Percentiles rank a stretch among this genome's conserved stretches.
phyloP scores from a whole-genome alignment of 148 eudicot genomes.

The Camellia japonica region DNA sequence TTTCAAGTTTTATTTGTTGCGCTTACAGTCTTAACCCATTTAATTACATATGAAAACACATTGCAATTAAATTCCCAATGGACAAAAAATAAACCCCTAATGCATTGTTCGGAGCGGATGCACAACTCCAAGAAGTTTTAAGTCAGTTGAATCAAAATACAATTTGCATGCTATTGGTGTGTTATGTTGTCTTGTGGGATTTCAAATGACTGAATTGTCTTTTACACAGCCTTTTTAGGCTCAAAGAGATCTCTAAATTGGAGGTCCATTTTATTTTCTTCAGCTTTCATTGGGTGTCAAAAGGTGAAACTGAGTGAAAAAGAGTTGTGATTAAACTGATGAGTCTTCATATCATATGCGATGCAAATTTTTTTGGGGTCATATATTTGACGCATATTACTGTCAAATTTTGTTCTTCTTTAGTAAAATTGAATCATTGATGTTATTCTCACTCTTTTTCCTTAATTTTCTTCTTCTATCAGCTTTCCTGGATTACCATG shows the following conservation, averaged over 20 bases:
- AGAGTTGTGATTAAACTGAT: not conserved
- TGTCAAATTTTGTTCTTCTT: not conserved
- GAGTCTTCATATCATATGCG: not conserved
- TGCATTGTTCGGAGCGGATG: not conserved
- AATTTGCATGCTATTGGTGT: not conserved
- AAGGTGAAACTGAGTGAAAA: not conserved
- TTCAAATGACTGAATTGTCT: not conserved
- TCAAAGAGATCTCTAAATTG: not conserved
- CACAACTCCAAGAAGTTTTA: too few relatives aligned
- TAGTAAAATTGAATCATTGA: not conserved
- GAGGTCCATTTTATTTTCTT: not conserved
- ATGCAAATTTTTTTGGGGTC: not conserved
- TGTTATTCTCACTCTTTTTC: not conserved
- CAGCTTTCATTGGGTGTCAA: not conserved
- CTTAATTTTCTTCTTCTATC: conserved; percentile 16
- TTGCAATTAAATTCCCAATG: not conserved
- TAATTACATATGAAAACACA: not conserved
- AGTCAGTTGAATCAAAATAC: not conserved
- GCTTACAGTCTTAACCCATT: too few relatives aligned
- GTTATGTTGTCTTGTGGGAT: not conserved
- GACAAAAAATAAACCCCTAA: not conserved
- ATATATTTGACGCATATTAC: not conserved
- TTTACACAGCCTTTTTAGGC: not conserved
- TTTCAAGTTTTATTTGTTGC: too few relatives aligned
- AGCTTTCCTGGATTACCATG: conserved; percentile 91